These are phyloP conservation scores for Ilex asprella DNA, from an alignment of 257 asterid species.

Conservation along the genomic window DNA sequence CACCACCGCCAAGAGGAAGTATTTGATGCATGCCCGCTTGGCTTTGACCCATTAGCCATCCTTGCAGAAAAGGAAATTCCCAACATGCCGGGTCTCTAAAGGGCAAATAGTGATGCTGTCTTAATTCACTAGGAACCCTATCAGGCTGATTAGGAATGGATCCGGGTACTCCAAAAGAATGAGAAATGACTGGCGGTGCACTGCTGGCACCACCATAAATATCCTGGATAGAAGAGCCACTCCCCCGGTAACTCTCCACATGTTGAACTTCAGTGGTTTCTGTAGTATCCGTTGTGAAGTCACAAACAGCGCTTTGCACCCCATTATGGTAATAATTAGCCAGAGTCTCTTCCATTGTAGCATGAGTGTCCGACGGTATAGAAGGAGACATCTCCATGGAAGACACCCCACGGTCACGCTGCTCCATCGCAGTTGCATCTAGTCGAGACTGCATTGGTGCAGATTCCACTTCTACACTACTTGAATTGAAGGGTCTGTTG, in stretches of 20 bases:
- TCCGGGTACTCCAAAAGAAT: neutral
- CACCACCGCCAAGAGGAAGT: neutral
- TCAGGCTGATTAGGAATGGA: neutral
- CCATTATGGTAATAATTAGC: neutral
- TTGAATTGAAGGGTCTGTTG: neutral
- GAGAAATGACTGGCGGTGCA: neutral
- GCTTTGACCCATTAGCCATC: slow-evolving; percentile 4
- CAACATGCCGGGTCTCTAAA: neutral
- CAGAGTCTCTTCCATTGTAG: neutral
- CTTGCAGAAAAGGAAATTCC: neutral
- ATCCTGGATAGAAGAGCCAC: neutral
- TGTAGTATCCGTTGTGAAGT: neutral
- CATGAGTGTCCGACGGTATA: neutral
- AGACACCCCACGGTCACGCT: neutral
- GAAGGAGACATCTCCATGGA: slow-evolving; percentile 3
- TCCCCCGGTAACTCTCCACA: neutral
- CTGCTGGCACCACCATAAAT: neutral
- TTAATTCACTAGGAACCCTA: neutral
- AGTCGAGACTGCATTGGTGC: neutral
- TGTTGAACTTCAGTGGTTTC: neutral
- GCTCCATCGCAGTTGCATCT: neutral
- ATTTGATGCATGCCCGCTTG: neutral
- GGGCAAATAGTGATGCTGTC: neutral
- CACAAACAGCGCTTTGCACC: neutral
- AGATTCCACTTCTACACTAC: neutral